Evolutionary conservation across 192 early-diverging fungal species (phyloP), one percentile per base, ranked within the genome.

Genomic region (Backusella tarrabulga): DNA sequence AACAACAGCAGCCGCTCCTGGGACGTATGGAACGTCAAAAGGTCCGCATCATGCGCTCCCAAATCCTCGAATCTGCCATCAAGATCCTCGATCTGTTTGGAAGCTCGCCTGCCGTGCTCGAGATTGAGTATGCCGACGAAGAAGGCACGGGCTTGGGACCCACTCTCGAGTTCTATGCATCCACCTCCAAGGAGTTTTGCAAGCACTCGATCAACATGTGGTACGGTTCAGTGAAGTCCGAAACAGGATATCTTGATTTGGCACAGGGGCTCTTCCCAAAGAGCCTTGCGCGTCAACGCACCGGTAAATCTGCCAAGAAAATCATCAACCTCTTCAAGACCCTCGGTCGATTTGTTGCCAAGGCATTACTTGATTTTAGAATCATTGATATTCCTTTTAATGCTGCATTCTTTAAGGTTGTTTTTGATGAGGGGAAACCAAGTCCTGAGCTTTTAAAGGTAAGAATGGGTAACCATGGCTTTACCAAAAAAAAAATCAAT

Each of bases 41-140:
- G 77, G 95, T 97, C n/a, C 88, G 94, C 0, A 93, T 98, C 19
- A 86, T 90, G 1, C 87, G 97, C 35, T 80, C 82, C 11, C 84
- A 90, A n/a, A 87, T 98, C 40, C 81, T 98, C 2, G 94, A 95
- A 60, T 92, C 90, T 3, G 93, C 96, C 76, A 85, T 93, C 26
- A 93, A 94, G 68, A 93, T 98, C n/a, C 86, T 98, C 80, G 92
- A 96, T 52, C 77, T 95, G 54, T 96, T 94, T 77, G 92, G 91
- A 17, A 87, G 82, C 6, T 81, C 83, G 4, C 89, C 91, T 35
- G 80, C 92, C 7, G 83, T 94, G 66, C 82, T 98, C 32, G 97
- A 98, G 76, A 89, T 98, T n/a, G 95, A 98, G 80, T 98, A 96
- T 74, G 92, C 92, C 79, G 95, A 95, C 72, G 97, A 98, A 68